Conservation (phyloP, 73 alveolate genomes). For the Stentor roeselii region DNA sequence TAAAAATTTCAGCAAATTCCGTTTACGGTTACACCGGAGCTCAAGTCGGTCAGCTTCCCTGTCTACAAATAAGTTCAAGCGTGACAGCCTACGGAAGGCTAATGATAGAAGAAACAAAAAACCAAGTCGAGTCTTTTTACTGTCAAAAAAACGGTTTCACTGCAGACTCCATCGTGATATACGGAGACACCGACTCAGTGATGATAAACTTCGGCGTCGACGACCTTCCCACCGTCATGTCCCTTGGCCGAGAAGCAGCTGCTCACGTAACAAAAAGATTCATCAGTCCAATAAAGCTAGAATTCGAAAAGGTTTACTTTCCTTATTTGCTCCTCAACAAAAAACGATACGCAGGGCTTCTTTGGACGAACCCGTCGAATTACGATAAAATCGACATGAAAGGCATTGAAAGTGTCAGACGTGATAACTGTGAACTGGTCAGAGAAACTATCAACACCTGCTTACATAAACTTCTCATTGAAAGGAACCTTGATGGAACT, state of each 20-base stretch:
- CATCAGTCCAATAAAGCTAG: conserved; percentile 95
- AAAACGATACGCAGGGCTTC: conserved; percentile 93
- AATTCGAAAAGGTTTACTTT: conserved; percentile 97
- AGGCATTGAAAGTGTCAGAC: conserved; percentile 98
- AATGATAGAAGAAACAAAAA: conserved; percentile 78
- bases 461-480: conserved; percentile 45
- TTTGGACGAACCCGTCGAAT: conserved; percentile 92
- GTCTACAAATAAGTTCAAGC: conserved; percentile 93
- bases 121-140: conserved; percentile 68
- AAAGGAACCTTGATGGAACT: conserved; percentile 76
- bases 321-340: conserved; percentile 97
- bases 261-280: conserved; percentile 84
- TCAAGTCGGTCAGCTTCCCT: conserved; percentile 97
- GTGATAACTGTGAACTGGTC: conserved; percentile 97
- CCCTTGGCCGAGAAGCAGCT: conserved; percentile 95
- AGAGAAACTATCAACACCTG: conserved; percentile 62
- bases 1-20: conserved; percentile 98
- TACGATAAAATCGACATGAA: conserved; percentile 95
- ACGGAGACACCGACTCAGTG: conserved; percentile 99
- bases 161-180: conserved; percentile 92
- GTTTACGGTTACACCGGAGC: conserved; percentile 99
- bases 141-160: conserved; percentile 83
- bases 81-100: conserved; percentile 93
- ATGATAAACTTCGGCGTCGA: conserved; percentile 98
- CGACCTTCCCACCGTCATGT: conserved; percentile 88